Evolutionary conservation across 805 yeast genomes (phyloP).

Genomic region (Pichia phayaonensis): DNA sequence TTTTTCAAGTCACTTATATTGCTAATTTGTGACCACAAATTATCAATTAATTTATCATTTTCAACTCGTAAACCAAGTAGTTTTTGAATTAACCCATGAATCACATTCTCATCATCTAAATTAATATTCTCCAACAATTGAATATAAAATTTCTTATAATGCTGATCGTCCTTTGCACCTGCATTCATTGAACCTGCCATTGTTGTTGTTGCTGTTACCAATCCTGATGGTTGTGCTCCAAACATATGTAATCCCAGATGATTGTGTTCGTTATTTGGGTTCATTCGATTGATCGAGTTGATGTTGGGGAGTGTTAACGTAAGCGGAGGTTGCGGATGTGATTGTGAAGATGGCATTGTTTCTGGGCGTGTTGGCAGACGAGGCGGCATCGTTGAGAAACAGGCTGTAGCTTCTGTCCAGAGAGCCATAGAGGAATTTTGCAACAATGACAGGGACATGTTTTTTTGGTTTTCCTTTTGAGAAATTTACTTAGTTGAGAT

Average conservation of each 20-base stretch:
- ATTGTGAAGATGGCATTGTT: neutral
- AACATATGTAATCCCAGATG: neutral
- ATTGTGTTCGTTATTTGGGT: neutral
- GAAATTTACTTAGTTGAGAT: neutral
- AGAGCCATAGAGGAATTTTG: too few species aligned
- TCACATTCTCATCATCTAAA: constrained; percentile 15
- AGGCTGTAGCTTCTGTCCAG: neutral
- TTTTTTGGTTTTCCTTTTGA: too few species aligned
- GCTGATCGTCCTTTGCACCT: neutral
- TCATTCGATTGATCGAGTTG: neutral
- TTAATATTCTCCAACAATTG: constrained; percentile 9
- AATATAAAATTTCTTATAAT: neutral
- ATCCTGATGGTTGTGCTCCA: neutral
- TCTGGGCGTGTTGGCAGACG: neutral
- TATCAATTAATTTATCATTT: constrained; percentile 18
- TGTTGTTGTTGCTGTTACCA: neutral
- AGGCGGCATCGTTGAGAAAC: neutral
- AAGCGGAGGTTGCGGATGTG: neutral
- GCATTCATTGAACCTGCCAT: neutral
- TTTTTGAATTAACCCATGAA: constrained; percentile 20
- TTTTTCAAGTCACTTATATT: neutral
- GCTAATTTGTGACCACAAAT: constrained; percentile 23
- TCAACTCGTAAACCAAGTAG: constrained; percentile 14
- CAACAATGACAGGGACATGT: neutral
- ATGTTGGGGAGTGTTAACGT: neutral